Evolutionary conservation across 352 stramenopile genomes (phyloP), one percentile per base, ranked within the genome.

Genomic region (Globisporangium paroecandrum): DNA sequence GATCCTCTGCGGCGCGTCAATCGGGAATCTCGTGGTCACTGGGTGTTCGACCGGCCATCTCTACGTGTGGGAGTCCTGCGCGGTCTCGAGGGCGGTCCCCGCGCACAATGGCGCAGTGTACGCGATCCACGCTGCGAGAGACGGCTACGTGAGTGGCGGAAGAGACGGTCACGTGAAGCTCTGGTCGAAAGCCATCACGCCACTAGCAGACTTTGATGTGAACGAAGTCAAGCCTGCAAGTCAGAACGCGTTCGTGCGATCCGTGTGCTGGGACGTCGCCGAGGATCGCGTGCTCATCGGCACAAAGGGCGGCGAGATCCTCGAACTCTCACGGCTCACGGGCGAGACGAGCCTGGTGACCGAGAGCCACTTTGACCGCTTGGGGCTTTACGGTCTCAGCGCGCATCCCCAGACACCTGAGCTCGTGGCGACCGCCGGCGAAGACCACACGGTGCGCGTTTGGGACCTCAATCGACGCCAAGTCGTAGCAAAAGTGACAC

Each of bases 211-310:
- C 46, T 91, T 93, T 66, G 85, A 87, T 59, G 56, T 91, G 51
- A 72, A 77, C 12, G 73, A 83, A 32, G 68, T 73, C 32, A 83
- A 86, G 29, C 83, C 85, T 43, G 82, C 86, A 13, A 69, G 76
- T 25, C 77, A 82, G 32, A 75, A 79, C 53, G 57, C 77, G 7
- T 62, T 74, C 24, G 74, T 93, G 22, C 78, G 83, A 15, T 87
- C 80, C 1, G 68, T 94, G 29, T 82, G 65, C 65, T 94, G 86
- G 86, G 86, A 94, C 59, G 41, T 77, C 10, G 78, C 82, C 0
- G 84, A 93, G 69, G 81, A 89, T 43, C 82, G 84, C 24, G 76
- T 94, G 27, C 71, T 94, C 1, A 69, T 94, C 5, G 83, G 82
- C 29, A 91, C 82, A 0, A 89, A 85, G 69, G 75, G 82, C 9